phyloP scores from a whole-genome alignment of 805 yeast genomes.

The Debaryomyces castellii region DNA sequence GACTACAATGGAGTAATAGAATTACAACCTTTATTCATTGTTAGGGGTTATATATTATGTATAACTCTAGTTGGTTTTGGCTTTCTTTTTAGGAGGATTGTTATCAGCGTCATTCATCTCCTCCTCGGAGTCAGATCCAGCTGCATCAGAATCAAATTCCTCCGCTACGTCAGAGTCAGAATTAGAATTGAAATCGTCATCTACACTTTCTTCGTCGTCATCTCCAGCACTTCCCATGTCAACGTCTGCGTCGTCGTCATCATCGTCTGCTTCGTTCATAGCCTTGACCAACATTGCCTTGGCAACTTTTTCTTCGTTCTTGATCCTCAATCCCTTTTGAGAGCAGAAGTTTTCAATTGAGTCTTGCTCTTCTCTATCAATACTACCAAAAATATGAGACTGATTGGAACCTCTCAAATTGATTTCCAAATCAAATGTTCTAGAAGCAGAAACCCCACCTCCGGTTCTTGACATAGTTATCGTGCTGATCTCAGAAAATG shows the following conservation, averaged over 20 bases:
- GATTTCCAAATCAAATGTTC: constrained; percentile 92
- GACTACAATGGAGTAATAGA: neutral
- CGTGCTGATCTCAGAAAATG: constrained; percentile 74
- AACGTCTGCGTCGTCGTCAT: constrained; percentile 46
- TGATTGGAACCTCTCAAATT: constrained; percentile 60
- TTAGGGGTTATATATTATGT: neutral
- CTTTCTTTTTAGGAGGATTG: constrained; percentile 34
- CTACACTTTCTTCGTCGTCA: constrained; percentile 72
- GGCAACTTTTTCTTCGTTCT: constrained; percentile 87
- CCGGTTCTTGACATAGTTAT: constrained; percentile 90
- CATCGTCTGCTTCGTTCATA: constrained; percentile 57
- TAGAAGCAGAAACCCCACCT: constrained; percentile 65
- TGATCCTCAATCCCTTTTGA: constrained; percentile 74
- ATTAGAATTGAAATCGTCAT: constrained; percentile 77
- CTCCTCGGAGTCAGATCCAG: constrained; percentile 24
- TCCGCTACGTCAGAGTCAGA: constrained; percentile 76
- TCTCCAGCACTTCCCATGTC: constrained; percentile 65
- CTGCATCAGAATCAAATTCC: constrained; percentile 75
- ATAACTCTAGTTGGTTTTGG: constrained; percentile 11
- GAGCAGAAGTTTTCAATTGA: constrained; percentile 72
- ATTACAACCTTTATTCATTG: neutral
- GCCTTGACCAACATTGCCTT: constrained; percentile 79
- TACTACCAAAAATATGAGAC: constrained; percentile 82
- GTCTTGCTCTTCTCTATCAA: constrained; percentile 86
- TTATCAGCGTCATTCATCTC: constrained; percentile 18